Evolutionary conservation across 768 basidiomycete species (phyloP), one percentile per base, ranked within the genome.

Genomic region (Favolaschia claudopus): DNA sequence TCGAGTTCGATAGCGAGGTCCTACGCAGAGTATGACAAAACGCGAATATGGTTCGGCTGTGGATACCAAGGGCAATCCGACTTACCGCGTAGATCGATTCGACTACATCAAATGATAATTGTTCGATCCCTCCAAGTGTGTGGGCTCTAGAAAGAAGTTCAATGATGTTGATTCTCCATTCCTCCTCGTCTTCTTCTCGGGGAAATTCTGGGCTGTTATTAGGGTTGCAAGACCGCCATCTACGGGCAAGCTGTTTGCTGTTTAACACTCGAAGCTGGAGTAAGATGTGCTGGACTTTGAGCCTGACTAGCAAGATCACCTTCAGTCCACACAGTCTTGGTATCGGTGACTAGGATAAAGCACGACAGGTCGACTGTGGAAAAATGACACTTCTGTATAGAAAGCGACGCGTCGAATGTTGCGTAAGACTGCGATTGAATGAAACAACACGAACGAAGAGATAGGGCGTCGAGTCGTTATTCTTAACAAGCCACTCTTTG

Each of bases 401-500:
- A 49, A 53, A 50, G 55, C 36, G 51, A 55, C 27, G 58, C 45
- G 39, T 51, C 42, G 34, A 60, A 36, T 36, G 61, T 50, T 44
- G 55, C 33, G 32, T 24, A 54, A 33, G 25, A 34, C 49, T 56
- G 8, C 36, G 27, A 62, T 55, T 33, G 42, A 44, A 42, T 25
- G 28, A 36, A 48, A n/a, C n/a, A 20, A 22, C 12, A 85, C 88
- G 66, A 70, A 92, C 91, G 67, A 92, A 75, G 63, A 93, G 82
- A 73, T 92, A 92, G 31, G 90, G 86, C 2, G 78, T 84, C 1
- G 89, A 86, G 33, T 77, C 76, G 67, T 92, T 87, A 47, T 82
- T 76, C 70, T 89, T 91, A 29, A 84, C 84, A 13, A 92, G 78
- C 91, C 91, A 93, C 71, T 92, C 89, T 69, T 86, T 89, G 54